phyloP scores from a whole-genome alignment of 805 yeast genomes.

The Myxozyma mucilagina region DNA sequence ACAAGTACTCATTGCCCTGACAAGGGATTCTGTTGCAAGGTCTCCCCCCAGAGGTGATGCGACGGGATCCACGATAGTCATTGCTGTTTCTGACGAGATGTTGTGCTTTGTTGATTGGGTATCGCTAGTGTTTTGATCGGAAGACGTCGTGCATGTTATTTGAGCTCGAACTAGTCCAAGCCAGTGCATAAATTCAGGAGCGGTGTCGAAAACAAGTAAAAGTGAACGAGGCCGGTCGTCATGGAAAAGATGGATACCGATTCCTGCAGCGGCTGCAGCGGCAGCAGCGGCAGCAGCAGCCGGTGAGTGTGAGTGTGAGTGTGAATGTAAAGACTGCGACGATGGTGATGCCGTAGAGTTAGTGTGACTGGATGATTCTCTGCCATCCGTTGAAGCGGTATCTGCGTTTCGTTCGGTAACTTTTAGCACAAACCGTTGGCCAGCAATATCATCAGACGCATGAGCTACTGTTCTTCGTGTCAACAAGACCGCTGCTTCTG shows the following conservation, averaged over 20 bases:
- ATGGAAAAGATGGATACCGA: conserved; percentile 11
- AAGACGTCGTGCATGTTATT: conserved; percentile 3
- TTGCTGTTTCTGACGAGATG: too few species aligned
- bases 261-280: conserved; percentile 6
- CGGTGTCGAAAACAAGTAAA: conserved; percentile 16
- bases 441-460: conserved; percentile 30
- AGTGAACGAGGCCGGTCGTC: conserved; percentile 18
- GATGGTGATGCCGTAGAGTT: not conserved
- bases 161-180: conserved; percentile 23
- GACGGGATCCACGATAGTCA: conserved; percentile 1
- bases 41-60: conserved; percentile 4
- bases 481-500: conserved; percentile 15
- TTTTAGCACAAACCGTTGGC: conserved; percentile 25
- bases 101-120: not conserved
- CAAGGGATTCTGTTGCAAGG: conserved; percentile 1
- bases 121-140: not conserved
- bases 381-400: not conserved
- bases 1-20: conserved; percentile 2
- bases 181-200: conserved; percentile 27
- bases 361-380: too few species aligned
- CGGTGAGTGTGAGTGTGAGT: not conserved
- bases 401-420: conserved; percentile 14
- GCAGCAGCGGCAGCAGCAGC: not conserved
- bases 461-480: conserved; percentile 24
- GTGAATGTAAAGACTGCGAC: not conserved